Base-by-base conservation (phyloP, 148 eudicot genomes). In the Mesembryanthemum crystallinum region DNA sequence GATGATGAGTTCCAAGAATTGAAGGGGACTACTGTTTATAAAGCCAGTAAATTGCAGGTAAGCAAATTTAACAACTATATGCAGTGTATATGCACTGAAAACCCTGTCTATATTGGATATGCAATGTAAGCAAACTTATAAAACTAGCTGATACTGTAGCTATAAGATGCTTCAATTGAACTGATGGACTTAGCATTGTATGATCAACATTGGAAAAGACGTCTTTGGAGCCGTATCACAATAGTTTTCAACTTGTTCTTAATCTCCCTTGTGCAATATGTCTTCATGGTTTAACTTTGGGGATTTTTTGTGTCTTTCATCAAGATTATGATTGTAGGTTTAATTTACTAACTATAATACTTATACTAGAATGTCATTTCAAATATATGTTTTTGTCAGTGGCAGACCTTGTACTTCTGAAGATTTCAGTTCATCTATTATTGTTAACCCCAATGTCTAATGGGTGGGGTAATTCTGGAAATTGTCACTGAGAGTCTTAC, bases 11-110 rank as follows among this genome's bases (percentile, higher is more conserved):
- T 92, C 66, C 78, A 77, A 76, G 98, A 94, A 78, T 82, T 94
- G 77, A 88, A 82, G 76, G 98, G 97, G 62, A 94, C 98, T 55
- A 80, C 93, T 39, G 69, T 94, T 72, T 85, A 86, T 85, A 79
- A 77, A 71, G 98, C 97, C 37, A 87, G 89, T 75, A 82, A 78
- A 65, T 67, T 89, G 88, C 98, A 90, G 97, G 98, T 92, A 43
- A 63, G 67, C 54, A 72, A 17, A 4, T 69, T 69, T 47, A 35
- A 65, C 30, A 10, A 37, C 43, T 81, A 15, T 20, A 39, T 72
- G 57, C 32, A 30, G 7, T 54, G 45, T 75, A 11, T 43, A 12
- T 65, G 24, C 54, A 4, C 13, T 27, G 35, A 51, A 8, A 49
- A 65, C 52, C 1, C 45, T 29, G 66, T 15, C 10, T 15, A 61